Conservation (phyloP, 768 basidiomycete species). For the Kockovaella imperatae region DNA sequence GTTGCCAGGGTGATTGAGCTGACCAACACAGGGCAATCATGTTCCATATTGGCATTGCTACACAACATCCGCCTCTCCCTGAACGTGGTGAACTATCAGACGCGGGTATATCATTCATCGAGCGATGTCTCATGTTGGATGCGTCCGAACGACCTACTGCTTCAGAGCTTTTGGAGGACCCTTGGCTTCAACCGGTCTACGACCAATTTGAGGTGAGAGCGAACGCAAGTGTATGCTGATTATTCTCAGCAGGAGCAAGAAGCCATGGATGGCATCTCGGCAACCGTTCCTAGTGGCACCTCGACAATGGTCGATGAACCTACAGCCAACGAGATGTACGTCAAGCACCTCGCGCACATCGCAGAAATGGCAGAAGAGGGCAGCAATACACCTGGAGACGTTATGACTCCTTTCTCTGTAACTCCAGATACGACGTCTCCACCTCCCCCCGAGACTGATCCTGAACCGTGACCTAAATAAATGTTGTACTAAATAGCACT, state of each 20-base stretch:
- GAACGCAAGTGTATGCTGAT: not conserved
- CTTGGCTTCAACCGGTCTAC: too few relatives aligned
- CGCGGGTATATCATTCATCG: slow-evolving; percentile 86
- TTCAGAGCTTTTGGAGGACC: slow-evolving; percentile 71
- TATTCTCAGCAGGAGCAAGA: not conserved
- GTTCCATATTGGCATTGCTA: slow-evolving; percentile 97
- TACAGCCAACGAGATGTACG: too few relatives aligned
- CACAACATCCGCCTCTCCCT: slow-evolving; percentile 90
- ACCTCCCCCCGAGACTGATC: too few relatives aligned
- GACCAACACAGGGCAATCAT: slow-evolving; percentile 78
- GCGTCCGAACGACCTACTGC: slow-evolving; percentile 76
- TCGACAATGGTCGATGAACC: not conserved
- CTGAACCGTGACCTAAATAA: too few relatives aligned
- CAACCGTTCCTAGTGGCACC: not conserved
- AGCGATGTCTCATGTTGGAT: slow-evolving; percentile 81
- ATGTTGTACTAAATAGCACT: too few relatives aligned
- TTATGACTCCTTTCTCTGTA: too few relatives aligned
- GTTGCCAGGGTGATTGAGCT: slow-evolving; percentile 21
- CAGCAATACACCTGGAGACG: too few relatives aligned
- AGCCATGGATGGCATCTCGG: not conserved
- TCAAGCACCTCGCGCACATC: too few relatives aligned
- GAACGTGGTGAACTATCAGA: slow-evolving; percentile 82
- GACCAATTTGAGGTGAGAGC: too few relatives aligned
- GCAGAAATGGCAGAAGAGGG: too few relatives aligned
- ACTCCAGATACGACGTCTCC: too few relatives aligned